A percentile compares a stretch with the other conserved stretches of the same genome.
These are phyloP conservation scores for Aspergillus sclerotiicarbonarius DNA, from an alignment of 495 filamentous ascomycete species.

Conservation along the genomic window DNA sequence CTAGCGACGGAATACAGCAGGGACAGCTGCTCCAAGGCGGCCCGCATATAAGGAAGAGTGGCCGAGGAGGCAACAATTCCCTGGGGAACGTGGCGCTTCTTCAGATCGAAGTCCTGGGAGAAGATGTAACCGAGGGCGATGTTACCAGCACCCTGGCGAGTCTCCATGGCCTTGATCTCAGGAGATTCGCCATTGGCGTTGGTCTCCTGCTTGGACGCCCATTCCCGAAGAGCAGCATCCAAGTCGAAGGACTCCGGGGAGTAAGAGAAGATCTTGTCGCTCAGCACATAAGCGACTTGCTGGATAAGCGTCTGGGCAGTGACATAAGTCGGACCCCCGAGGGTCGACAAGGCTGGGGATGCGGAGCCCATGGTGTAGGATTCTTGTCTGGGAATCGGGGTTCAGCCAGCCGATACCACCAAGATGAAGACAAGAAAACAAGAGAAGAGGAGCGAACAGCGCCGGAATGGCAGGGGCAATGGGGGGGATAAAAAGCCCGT, in stretches of 20 bases:
- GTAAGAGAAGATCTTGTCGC: slow-evolving; percentile 95
- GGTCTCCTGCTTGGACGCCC: slow-evolving; percentile 61
- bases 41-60: slow-evolving; percentile 73
- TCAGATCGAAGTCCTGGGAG: slow-evolving; percentile 88
- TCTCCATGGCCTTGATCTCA: slow-evolving; percentile 75
- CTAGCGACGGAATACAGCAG: slow-evolving; percentile 85
- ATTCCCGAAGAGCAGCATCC: slow-evolving; percentile 74
- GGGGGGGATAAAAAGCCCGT: slow-evolving; percentile 15
- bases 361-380: slow-evolving; percentile 36
- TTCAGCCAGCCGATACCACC: slow-evolving; percentile 23
- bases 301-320: slow-evolving; percentile 91
- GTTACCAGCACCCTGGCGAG: slow-evolving; percentile 82
- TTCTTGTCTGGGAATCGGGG: slow-evolving; percentile 32
- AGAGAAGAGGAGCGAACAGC: slow-evolving; percentile 14
- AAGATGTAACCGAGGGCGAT: slow-evolving; percentile 97
- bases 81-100: slow-evolving; percentile 89
- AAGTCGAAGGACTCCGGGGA: slow-evolving; percentile 91
- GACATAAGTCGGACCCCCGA: slow-evolving; percentile 85
- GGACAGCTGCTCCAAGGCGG: slow-evolving; percentile 85
- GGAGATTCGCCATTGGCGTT: slow-evolving; percentile 84
- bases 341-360: slow-evolving; percentile 51
- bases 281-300: slow-evolving; percentile 90
- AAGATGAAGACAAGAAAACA: slow-evolving; percentile 23
- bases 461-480: slow-evolving; percentile 22
- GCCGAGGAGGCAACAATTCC: slow-evolving; percentile 81